A percentile compares a stretch with the other conserved stretches of the same genome.
phyloP scores from a whole-genome alignment of 805 yeast genomes.

The Hanseniaspora mollemarum region DNA sequence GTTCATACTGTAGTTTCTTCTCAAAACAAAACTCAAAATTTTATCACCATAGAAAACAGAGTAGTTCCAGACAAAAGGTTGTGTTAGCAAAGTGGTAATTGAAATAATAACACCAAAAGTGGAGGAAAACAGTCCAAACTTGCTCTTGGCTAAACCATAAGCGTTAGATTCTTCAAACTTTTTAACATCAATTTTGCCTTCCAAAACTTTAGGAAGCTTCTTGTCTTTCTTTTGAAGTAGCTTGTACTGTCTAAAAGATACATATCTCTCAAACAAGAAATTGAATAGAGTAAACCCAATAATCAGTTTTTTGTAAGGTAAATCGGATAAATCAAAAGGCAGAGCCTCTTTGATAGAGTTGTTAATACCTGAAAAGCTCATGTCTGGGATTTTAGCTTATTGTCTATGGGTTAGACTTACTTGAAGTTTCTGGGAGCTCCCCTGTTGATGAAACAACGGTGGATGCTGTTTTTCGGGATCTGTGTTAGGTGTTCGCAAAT shows the following conservation, averaged over 20 bases:
- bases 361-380: neutral
- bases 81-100: constrained; percentile 41
- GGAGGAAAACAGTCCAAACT: constrained; percentile 49
- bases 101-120: constrained; percentile 33
- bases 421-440: neutral
- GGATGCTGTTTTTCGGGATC: no score
- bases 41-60: constrained; percentile 33
- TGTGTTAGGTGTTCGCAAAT: no score
- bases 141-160: constrained; percentile 69
- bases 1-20: constrained; percentile 24
- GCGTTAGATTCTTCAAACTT: constrained; percentile 66
- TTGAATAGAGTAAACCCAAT: constrained; percentile 65
- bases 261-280: constrained; percentile 60
- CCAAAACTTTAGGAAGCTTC: constrained; percentile 57
- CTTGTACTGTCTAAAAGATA: constrained; percentile 66
- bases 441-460: no score
- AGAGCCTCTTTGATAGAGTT: neutral
- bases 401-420: neutral
- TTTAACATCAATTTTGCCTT: constrained; percentile 55
- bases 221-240: constrained; percentile 39
- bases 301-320: constrained; percentile 72
- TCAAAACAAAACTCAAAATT: constrained; percentile 25
- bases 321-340: constrained; percentile 35
- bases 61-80: constrained; percentile 52
- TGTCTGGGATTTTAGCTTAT: neutral